A percentile compares a stretch with the other conserved stretches of the same genome.
These are phyloP conservation scores for Geotrichum cucujoidarum DNA, from an alignment of 1,139 yeast species.

Conservation along the genomic window DNA sequence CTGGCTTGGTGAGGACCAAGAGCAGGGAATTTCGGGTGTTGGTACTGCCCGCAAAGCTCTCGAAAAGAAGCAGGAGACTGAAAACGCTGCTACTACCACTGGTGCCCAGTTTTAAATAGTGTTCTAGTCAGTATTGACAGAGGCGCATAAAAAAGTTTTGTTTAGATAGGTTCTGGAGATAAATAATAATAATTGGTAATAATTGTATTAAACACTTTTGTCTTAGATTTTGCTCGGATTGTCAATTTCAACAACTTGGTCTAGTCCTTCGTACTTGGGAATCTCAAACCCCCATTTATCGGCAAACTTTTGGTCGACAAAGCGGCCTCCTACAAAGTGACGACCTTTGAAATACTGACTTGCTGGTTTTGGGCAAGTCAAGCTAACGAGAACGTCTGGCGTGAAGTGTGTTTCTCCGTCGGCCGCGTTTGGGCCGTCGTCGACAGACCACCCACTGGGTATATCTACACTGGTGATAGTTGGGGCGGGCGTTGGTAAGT, in stretches of 20 bases:
- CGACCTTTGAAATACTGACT: slow-evolving; percentile 47
- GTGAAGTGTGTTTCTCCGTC: slow-evolving; percentile 34
- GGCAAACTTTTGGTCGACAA: slow-evolving; percentile 63
- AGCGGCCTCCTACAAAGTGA: slow-evolving; percentile 90
- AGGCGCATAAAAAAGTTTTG: too few species aligned
- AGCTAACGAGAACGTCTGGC: slow-evolving; percentile 69
- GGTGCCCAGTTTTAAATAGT: too few species aligned
- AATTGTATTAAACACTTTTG: too few species aligned
- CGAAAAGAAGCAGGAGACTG: neutral
- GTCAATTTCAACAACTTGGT: slow-evolving; percentile 42
- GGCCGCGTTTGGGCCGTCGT: slow-evolving; percentile 61
- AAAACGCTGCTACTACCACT: neutral
- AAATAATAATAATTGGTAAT: too few species aligned
- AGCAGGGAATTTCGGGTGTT: slow-evolving; percentile 39
- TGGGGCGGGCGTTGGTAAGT: slow-evolving; percentile 21
- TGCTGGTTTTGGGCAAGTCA: slow-evolving; percentile 94
- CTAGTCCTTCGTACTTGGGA: slow-evolving; percentile 49
- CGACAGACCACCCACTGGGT: slow-evolving; percentile 97
- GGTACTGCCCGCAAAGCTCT: slow-evolving; percentile 36
- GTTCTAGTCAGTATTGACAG: too few species aligned
- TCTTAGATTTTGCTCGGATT: neutral
- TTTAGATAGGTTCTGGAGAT: too few species aligned
- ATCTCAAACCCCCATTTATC: slow-evolving; percentile 63
- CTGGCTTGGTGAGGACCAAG: slow-evolving; percentile 43
- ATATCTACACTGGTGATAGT: slow-evolving; percentile 66